Evolutionary conservation across 129 eudicot species (phyloP).

Genomic region (Saposhnikovia divaricata): DNA sequence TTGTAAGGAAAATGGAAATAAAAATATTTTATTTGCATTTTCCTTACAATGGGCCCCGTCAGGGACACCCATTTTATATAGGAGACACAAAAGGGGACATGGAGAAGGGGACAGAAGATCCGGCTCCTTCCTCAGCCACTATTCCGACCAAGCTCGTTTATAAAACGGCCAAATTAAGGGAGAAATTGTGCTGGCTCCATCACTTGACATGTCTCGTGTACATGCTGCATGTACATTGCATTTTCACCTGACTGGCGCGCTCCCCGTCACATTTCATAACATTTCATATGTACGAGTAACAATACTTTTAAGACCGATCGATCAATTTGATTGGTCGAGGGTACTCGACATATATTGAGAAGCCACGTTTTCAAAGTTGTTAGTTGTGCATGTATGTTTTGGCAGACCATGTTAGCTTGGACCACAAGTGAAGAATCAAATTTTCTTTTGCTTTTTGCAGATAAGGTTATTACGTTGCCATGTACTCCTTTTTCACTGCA

Average conservation of each 20-base stretch:
- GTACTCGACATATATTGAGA: no score
- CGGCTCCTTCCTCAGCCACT: no score
- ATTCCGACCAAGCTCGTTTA: no score
- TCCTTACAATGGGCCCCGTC: no score
- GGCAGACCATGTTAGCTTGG: constrained; percentile 5
- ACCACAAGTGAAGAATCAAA: constrained; percentile 4
- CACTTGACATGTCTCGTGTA: background rate
- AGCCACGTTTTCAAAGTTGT: background rate
- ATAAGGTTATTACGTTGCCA: background rate
- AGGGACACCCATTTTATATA: no score
- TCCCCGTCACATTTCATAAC: background rate
- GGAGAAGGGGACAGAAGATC: no score
- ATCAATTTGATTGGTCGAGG: background rate
- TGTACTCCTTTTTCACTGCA: no score
- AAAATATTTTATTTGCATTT: no score
- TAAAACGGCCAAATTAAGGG: no score
- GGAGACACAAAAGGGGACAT: no score
- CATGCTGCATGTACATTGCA: background rate
- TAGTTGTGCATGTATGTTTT: background rate
- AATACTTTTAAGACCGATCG: background rate
- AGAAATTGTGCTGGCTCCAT: background rate
- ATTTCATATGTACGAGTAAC: background rate
- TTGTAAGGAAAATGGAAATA: no score
- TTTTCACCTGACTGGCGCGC: background rate
- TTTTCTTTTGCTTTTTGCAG: background rate